Evolutionary conservation across 140 eudicot species (phyloP).

Genomic region (Senecio squalidus): DNA sequence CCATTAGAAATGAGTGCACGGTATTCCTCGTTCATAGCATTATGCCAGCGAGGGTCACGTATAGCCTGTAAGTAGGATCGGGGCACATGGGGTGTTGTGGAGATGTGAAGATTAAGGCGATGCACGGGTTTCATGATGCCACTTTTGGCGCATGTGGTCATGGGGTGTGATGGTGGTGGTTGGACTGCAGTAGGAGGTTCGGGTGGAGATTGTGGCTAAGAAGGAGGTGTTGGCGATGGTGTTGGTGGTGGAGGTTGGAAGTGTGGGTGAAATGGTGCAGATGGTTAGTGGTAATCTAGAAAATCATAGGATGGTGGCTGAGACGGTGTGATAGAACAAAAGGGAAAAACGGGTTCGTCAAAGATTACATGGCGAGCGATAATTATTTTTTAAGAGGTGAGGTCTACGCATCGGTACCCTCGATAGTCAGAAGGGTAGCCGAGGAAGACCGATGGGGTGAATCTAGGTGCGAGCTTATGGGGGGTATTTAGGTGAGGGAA

Average conservation of each 20-base stretch:
- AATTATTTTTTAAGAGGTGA: not conserved
- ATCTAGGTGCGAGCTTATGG: not conserved
- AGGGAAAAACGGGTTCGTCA: not conserved
- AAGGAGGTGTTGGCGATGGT: not conserved
- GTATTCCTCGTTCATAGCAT: not conserved
- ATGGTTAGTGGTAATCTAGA: not conserved
- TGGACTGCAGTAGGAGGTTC: not conserved
- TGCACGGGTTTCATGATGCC: accelerated
- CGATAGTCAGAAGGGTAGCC: not conserved
- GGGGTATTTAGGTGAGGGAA: too few relatives aligned
- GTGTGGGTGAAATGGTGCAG: not conserved
- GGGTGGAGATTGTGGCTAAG: not conserved
- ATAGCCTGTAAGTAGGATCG: not conserved
- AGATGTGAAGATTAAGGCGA: not conserved
- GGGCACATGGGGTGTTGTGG: not conserved
- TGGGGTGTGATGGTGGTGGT: not conserved
- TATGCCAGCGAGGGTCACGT: not conserved
- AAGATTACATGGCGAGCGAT: not conserved
- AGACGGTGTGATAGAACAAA: not conserved
- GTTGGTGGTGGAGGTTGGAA: not conserved
- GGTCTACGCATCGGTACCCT: not conserved
- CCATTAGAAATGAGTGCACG: too few relatives aligned
- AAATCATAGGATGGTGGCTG: not conserved
- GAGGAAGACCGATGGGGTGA: not conserved
- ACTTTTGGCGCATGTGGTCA: too few relatives aligned